A percentile compares a stretch with the other conserved stretches of the same genome.
Evolutionary conservation across 2,329 filamentous ascomycete genomes (phyloP).

Genomic region (Trichoderma sp.): DNA sequence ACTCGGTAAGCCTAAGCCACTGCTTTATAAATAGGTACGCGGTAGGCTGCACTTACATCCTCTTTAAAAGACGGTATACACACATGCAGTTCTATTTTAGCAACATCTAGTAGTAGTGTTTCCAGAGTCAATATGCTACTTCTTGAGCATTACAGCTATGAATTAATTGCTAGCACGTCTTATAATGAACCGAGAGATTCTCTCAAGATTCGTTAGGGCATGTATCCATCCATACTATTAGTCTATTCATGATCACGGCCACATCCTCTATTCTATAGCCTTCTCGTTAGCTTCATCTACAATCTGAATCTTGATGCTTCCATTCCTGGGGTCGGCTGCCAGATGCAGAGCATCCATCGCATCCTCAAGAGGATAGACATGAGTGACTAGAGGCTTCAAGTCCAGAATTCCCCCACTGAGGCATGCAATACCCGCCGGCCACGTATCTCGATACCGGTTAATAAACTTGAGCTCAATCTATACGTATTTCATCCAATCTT

Average conservation of each 20-base stretch:
- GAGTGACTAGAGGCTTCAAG: slow-evolving; percentile 3
- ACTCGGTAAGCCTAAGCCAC: background rate
- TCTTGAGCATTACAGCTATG: background rate
- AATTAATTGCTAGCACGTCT: background rate
- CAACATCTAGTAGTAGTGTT: background rate
- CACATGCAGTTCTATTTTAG: background rate
- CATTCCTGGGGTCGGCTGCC: background rate
- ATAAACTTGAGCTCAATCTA: slow-evolving; percentile 13
- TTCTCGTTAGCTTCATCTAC: background rate
- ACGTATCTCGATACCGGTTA: slow-evolving; percentile 4
- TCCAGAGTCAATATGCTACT: background rate
- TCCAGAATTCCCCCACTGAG: slow-evolving; percentile 5
- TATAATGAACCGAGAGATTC: background rate
- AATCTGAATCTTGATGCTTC: slow-evolving; percentile 12
- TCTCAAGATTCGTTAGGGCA: background rate
- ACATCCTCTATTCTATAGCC: background rate
- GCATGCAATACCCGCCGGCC: slow-evolving; percentile 10
- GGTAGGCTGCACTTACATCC: background rate
- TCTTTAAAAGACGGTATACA: background rate
- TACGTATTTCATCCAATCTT: background rate
- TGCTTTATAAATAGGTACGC: background rate
- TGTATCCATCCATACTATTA: background rate
- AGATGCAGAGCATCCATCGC: background rate
- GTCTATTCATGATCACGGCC: background rate
- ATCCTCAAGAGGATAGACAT: background rate